Conservation (phyloP, 2,329 filamentous ascomycete species). For the Claviceps sp. region DNA sequence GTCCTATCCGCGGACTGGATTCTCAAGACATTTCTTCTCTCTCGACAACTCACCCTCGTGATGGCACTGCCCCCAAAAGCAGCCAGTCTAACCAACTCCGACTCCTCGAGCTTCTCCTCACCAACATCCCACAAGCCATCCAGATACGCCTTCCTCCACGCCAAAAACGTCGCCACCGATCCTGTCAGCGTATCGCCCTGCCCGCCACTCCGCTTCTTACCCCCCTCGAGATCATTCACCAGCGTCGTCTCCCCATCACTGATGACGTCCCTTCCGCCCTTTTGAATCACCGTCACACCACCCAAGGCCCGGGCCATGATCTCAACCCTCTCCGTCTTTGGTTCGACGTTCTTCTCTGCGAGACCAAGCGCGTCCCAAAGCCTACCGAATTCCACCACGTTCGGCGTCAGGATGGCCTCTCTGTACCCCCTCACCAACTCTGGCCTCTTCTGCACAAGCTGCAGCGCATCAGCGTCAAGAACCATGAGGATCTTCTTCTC, state of each 20-base stretch:
- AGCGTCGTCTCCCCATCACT: slow-evolving; percentile 67
- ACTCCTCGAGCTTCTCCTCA: slow-evolving; percentile 29
- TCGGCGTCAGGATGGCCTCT: slow-evolving; percentile 82
- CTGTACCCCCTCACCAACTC: slow-evolving; percentile 68
- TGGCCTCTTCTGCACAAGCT: slow-evolving; percentile 62
- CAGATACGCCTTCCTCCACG: slow-evolving; percentile 77
- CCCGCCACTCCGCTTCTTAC: slow-evolving; percentile 79
- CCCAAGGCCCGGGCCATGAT: slow-evolving; percentile 60
- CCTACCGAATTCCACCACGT: slow-evolving; percentile 82
- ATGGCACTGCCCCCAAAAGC: slow-evolving; percentile 80
- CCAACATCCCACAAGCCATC: slow-evolving; percentile 62
- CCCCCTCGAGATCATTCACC: slow-evolving; percentile 64
- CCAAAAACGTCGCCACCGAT: slow-evolving; percentile 73
- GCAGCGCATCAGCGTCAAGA: slow-evolving; percentile 80
- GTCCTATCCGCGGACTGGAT: no score
- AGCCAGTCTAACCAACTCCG: slow-evolving; percentile 58
- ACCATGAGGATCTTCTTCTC: slow-evolving; percentile 65
- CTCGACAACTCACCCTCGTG: slow-evolving; percentile 50
- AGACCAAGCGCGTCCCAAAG: slow-evolving; percentile 65
- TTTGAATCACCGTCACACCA: slow-evolving; percentile 84
- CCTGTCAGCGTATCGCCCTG: slow-evolving; percentile 95
- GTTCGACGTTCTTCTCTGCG: slow-evolving; percentile 22
- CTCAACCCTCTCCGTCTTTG: slow-evolving; percentile 40
- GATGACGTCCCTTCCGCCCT: slow-evolving; percentile 71
- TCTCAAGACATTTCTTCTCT: background rate